Conservation (phyloP, 2,329 filamentous ascomycete species). For the Curvularia spicifera region DNA sequence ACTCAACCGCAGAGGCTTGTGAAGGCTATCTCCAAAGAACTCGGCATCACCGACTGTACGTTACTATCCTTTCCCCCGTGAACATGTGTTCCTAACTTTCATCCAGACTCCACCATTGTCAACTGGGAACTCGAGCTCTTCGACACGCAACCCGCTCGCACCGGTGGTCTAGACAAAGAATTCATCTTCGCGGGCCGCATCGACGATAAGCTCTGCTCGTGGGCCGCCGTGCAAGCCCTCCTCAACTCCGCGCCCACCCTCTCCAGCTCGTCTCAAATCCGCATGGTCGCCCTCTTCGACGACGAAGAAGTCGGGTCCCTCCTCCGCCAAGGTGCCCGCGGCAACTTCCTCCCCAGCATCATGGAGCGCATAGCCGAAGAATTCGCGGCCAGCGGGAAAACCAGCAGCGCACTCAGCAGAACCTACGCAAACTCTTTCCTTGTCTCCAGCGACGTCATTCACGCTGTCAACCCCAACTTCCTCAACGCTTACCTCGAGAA, state of each 20-base stretch:
- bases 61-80: neutral
- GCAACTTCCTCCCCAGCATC: conserved; percentile 83
- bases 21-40: conserved; percentile 76
- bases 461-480: conserved; percentile 96
- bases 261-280: conserved; percentile 72
- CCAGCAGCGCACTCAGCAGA: conserved; percentile 69
- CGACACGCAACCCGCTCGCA: conserved; percentile 83
- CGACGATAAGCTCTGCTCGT: conserved; percentile 97
- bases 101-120: conserved; percentile 70
- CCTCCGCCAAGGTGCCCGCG: conserved; percentile 84
- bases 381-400: conserved; percentile 55
- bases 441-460: conserved; percentile 89
- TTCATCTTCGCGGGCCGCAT: conserved; percentile 95
- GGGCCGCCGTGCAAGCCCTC: conserved; percentile 84
- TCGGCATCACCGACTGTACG: conserved; percentile 71
- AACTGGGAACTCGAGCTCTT: conserved; percentile 98
- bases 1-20: conserved; percentile 88
- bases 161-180: conserved; percentile 86
- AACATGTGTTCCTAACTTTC: conserved; percentile 13
- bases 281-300: conserved; percentile 92
- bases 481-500: conserved; percentile 79
- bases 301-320: conserved; percentile 95
- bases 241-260: conserved; percentile 64
- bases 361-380: conserved; percentile 83
- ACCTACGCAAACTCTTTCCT: conserved; percentile 93